Base-by-base conservation (phyloP, 2,329 filamentous ascomycete species). In the Alternaria ventricosa region DNA sequence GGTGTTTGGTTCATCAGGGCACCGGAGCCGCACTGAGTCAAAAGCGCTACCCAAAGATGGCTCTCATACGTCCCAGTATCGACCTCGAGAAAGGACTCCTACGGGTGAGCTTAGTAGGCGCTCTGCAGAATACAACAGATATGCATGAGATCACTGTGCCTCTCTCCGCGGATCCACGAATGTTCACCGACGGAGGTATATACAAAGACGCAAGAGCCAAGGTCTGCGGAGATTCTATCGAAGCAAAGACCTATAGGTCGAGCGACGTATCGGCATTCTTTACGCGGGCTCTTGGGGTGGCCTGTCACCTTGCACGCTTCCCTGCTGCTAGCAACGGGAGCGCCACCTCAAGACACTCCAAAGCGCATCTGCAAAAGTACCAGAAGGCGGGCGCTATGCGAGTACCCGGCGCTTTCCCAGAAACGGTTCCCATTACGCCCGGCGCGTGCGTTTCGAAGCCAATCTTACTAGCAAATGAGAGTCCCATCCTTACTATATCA, bases 381-480 rank as follows among this genome's bases (percentile, higher is more conserved):
- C 72, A 70, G 58, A 71, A 23, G 71, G 61, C 68, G 69, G 69
- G 67, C 63, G 66, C 55, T 51, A 70, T 71, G 66, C 73, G 71
- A 51, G 82, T 88, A 72, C 86, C 87, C 9, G 86, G 86, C 5
- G 83, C 85, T 20, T 89, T 87, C 65, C 87, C 87, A 69, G 77
- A 79, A 65, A 63, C 74, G n/a, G 68, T 28, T 79, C 44, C 82
- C 85, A 1, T 70, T 55, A 72, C 68, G 68, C 71, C 85, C 85
- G 18, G 87, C 85, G 20, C 87, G 86, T 9, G 84, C 86, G 69
- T 73, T 70, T 76, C 77, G 57, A 78, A 85, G 55, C 87, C 89
- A 4, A 94, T 98, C 33, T 82, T 96, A 0, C 83, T 99, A 4
- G 92, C 94, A 23, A 99, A 99, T 77, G 96, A 98, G 79, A 97